Conservation (phyloP, 805 yeast genomes). For the Nakazawaea anatomiae region DNA sequence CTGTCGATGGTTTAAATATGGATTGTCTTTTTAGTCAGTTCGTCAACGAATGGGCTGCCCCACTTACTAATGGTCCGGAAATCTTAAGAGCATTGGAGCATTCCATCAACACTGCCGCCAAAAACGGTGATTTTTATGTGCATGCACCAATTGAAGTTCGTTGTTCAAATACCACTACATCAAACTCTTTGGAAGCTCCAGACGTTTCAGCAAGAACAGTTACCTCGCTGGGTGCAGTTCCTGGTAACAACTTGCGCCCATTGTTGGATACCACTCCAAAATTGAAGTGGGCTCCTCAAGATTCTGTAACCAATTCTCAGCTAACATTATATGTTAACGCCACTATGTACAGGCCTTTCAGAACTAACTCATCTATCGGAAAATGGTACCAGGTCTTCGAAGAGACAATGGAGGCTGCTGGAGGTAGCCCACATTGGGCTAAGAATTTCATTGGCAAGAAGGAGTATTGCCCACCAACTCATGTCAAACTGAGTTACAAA, state of each 20-base stretch:
- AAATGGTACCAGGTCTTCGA: conserved; percentile 86
- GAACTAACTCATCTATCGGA: conserved; percentile 61
- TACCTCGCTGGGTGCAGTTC: conserved; percentile 68
- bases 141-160: conserved; percentile 96
- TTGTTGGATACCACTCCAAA: conserved; percentile 75
- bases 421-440: conserved; percentile 98
- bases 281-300: conserved; percentile 48
- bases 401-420: conserved; percentile 64
- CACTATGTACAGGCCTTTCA: conserved; percentile 94
- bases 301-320: conserved; percentile 61
- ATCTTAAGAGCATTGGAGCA: conserved; percentile 58
- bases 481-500: conserved; percentile 24
- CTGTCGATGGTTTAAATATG: conserved; percentile 88
- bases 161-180: conserved; percentile 75
- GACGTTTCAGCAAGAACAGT: conserved; percentile 46
- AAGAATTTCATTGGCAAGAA: conserved; percentile 76
- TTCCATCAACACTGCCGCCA: conserved; percentile 56
- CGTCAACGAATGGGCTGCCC: conserved; percentile 97
- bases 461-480: conserved; percentile 16
- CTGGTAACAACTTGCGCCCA: conserved; percentile 81
- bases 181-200: conserved; percentile 27
- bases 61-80: conserved; percentile 70
- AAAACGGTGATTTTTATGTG: conserved; percentile 62
- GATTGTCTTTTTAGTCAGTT: conserved; percentile 92
- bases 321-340: conserved; percentile 86